Conservation (phyloP, 768 basidiomycete species). For the Suillus lakei region DNA sequence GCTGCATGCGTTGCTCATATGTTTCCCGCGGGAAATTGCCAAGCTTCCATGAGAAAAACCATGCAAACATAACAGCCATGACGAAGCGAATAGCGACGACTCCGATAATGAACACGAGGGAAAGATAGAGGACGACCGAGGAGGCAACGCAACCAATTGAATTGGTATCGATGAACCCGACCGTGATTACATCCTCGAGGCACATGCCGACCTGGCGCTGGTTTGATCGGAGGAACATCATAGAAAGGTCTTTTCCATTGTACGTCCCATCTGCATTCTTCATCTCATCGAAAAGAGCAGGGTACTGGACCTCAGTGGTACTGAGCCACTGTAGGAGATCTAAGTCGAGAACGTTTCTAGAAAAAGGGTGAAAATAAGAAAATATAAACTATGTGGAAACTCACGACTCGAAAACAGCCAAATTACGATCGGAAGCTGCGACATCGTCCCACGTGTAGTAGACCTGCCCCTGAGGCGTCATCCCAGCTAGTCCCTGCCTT, state of each 20-base stretch:
- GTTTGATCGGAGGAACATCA: slow-evolving; percentile 75
- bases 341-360: slow-evolving; percentile 88
- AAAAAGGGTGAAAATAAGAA: slow-evolving; percentile 13
- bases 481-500: slow-evolving; percentile 51
- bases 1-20: slow-evolving; percentile 88
- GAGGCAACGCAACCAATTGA: slow-evolving; percentile 97
- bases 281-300: slow-evolving; percentile 80
- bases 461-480: slow-evolving; percentile 77
- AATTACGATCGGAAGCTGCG: slow-evolving; percentile 64
- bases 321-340: slow-evolving; percentile 86
- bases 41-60: slow-evolving; percentile 97
- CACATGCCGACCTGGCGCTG: slow-evolving; percentile 76
- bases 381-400: slow-evolving; percentile 37
- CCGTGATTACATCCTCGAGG: slow-evolving; percentile 81
- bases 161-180: slow-evolving; percentile 94
- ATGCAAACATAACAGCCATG: slow-evolving; percentile 97
- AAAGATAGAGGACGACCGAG: slow-evolving; percentile 90
- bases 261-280: slow-evolving; percentile 71
- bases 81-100: slow-evolving; percentile 93
- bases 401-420: slow-evolving; percentile 94
- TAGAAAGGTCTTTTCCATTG: slow-evolving; percentile 87
- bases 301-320: slow-evolving; percentile 79
- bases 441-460: slow-evolving; percentile 95
- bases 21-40: slow-evolving; percentile 94
- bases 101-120: slow-evolving; percentile 95